Base-by-base conservation (phyloP, 805 yeast genomes). In the Wickerhamomyces pijperi region DNA sequence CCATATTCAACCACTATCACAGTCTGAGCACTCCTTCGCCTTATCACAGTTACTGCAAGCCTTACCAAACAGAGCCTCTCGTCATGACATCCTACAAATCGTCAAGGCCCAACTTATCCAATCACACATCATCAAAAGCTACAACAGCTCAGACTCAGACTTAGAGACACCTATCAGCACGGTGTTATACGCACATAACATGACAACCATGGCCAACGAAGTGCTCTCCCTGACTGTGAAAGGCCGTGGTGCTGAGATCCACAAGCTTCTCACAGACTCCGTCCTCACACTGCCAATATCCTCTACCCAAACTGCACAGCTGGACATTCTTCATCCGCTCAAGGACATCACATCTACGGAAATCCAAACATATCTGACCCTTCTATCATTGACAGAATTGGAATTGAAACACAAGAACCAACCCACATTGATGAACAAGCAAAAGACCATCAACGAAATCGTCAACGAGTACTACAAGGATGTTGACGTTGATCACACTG, bases 161-260 rank as follows among this genome's bases (percentile, higher is more conserved):
- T 21, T 21, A 7, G 9, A 7, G 9, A 21, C 6, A 6, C 23
- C 23, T 7, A 71, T 77, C 48, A 63, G 68, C n/a, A 68, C 82
- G n/a, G 61, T 85, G 3, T 37, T 86, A 8, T 74, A 76, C 63
- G 85, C 90, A 2, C 83, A 79, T 51, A 76, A 82, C 20, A 83
- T 85, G 94, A 82, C 95, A 1, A 68, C 78, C 33, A 55, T 88
- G 19, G 94, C 97, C 1, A 85, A 81, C 49, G 77, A 78, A 44
- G 76, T 83, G n/a, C 64, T 90, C 28, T 68, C 94, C 0, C 59
- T 83, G 39, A 80, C 94, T 0, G 87, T 86, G 5, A 83, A 79
- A 50, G 97, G 97, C 12, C 70, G 95, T 44, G 97, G 96, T 0
- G 67, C 81, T 2, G 68, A 68, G 28, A 70, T 88, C 6, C 70